Base-by-base conservation (phyloP, 1,139 yeast genomes). In the Debaryomyces robertsiae region DNA sequence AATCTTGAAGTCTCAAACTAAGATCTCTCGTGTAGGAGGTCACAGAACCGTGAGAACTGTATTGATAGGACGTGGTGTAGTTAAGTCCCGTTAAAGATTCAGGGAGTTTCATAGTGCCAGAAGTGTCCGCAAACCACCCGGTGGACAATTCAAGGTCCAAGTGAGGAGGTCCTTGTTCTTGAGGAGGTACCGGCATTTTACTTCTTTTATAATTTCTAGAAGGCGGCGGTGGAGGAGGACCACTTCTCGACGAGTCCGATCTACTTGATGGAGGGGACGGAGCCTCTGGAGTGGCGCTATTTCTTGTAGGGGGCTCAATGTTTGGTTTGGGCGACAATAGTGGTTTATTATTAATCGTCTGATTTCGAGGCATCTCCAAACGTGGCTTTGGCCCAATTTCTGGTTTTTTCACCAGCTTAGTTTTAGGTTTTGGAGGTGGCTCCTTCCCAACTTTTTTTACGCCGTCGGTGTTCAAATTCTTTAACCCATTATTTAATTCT, bases 1-100 rank as follows among this genome's bases (percentile, higher is more conserved):
- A 63, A 51, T 83, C 88, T n/a, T 60, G 60, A 39, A 77, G 60
- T 27, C 84, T 62, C 31, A 76, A 61, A 3, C 55, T 65, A 10
- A 74, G 36, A 3, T 30, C 42, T 31, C 69, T 49, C 1, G 51
- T 54, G 38, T 54, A 44, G 1, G 44, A 41, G 6, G 49, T 45
- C 1, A 45, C 44, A 1, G 54, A 55, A 6, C 40, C 46, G 3
- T 45, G 44, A 1, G 50, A 39, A 15, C 18, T 32, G 13, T 54
- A 10, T 60, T 58, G 48, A 50, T 35, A 61, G 2, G 69, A 59
- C 0, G 70, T 57, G 9, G 64, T 59, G 52, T 66, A 69, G 44
- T 64, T 67, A 27, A 67, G 53, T 0, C 74, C 75, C 14, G 55
- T 42, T 4, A 78, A 55, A 17, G 58, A 59, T 11, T 48, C 41